Evolutionary conservation across 495 filamentous ascomycete species (phyloP), one percentile per base, ranked within the genome.

Genomic region (Jackrogersella minutella): DNA sequence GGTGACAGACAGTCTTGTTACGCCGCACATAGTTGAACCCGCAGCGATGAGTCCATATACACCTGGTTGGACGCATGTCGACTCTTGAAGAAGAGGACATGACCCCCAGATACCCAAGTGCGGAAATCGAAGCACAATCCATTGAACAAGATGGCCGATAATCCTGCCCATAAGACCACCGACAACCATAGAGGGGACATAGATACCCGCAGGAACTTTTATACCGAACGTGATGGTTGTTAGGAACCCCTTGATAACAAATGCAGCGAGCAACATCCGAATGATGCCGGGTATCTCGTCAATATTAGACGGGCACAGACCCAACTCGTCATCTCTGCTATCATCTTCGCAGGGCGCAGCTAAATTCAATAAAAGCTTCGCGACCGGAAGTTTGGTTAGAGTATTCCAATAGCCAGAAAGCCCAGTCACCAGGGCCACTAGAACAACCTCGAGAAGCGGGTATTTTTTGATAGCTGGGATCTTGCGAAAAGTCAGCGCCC

Each of bases 171-270:
- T 88, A 37, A 99, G 80, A 73, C 95, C 95, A 58, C 95, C 95
- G 44, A 97, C 92, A 30, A 99, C 95, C 95, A 99, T 99, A 67
- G 92, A 96, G 3, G 95, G 95, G 0, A 99, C 93, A 68, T 98
- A 99, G 62, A 99, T 97, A 30, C 95, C 95, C 2, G 93, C 92
- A 8, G 95, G 95, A 2, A 97, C 89, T 77, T 99, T 99, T 72
- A 96, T 92, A 1, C 93, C 93, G 73, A 97, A 97, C 0, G 93
- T 96, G 58, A 96, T 86, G 39, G 88, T 88, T 0, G 95, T 99
- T 22, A 99, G 78, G 39, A 95, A 74, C 36, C 90, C 91, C 76
- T 98, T 98, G 77, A 98, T 88, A 16, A 97, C 79, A 71, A 99
- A 94, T 0, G 93, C 95, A 51, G 87, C 76, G 10, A 89, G 77